Evolutionary conservation across 2,329 filamentous ascomycete species (phyloP).

Genomic region (Karstenula rhodostoma): DNA sequence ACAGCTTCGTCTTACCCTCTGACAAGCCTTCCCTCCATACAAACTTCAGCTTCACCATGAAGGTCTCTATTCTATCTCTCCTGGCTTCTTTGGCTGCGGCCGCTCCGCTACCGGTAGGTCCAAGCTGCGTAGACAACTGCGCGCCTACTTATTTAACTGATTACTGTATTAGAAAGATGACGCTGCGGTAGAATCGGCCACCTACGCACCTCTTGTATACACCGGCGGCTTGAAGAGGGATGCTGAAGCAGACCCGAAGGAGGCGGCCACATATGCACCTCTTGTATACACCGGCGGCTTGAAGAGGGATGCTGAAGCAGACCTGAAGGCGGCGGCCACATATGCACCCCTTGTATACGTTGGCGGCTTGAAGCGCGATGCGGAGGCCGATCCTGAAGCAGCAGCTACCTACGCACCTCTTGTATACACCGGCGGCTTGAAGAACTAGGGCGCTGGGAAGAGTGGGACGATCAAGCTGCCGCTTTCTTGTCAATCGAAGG

Average conservation of each 20-base stretch:
- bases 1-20: not conserved
- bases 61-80: not conserved
- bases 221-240: not conserved
- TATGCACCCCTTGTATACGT: not conserved
- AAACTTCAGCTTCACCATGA: not conserved
- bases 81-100: slow-evolving; percentile 5
- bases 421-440: not conserved
- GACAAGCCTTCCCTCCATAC: not conserved
- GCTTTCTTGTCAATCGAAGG: no score
- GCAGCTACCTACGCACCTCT: not conserved
- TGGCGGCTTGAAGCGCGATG: slow-evolving; percentile 2
- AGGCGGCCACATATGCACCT: not conserved
- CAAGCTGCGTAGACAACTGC: not conserved
- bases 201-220: not conserved
- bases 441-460: not conserved
- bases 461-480: no score
- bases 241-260: not conserved
- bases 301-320: slow-evolving; percentile 5
- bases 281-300: not conserved
- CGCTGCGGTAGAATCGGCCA: not conserved
- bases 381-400: not conserved
- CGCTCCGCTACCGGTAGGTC: not conserved
- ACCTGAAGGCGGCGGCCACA: not conserved
- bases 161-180: not conserved
- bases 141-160: not conserved